Base-by-base conservation (phyloP, 2,329 filamentous ascomycete genomes). In the Rhynchosporium secalis region DNA sequence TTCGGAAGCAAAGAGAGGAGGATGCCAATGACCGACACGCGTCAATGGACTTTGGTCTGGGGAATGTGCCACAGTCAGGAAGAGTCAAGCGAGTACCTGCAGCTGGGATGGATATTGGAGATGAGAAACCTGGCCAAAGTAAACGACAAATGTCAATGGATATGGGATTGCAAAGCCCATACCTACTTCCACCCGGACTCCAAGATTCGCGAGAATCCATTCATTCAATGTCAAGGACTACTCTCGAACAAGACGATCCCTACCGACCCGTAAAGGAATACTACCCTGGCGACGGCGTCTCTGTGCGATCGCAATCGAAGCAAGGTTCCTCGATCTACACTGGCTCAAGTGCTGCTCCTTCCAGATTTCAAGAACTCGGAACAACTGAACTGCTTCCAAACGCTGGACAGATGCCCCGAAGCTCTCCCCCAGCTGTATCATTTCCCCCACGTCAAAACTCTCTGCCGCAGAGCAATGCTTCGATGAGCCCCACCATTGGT, bases 1-100 rank as follows among this genome's bases (percentile, higher is more conserved):
- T 90, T 45, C 86, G 83, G 74, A 92, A 86, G 71, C 81, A 92
- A 66, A 80, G 81, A 60, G 78, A 81, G 62, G 95, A 99, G 77
- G 95, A 99, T 77, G 82, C 83, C 20, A 86, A 89, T 66, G 93
- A 97, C 75, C 91, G 91, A 69, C 91, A 96, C 76, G 93, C 89
- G 73, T 95, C 92, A 0, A 83, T 98, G 73, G 95, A 99, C 75
- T 99, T 97, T 73, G 95, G 95, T 41, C 77, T 97, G 72, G 91
- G 78, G 43, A 77, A 89, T 61, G 75, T 79, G 38, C 58, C 73
- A 68, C 69, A 66, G 58, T 56, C 63, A 15, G 67, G 64, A n/a
- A 65, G 68, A 51, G 29, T 60, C 15, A 71, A 68, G 56, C 64
- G 62, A 59, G 52, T 36, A 3, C 52, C 49, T n/a, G 47, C 49